phyloP scores from a whole-genome alignment of 805 yeast species.

The Sugiyamaella floridensis region DNA sequence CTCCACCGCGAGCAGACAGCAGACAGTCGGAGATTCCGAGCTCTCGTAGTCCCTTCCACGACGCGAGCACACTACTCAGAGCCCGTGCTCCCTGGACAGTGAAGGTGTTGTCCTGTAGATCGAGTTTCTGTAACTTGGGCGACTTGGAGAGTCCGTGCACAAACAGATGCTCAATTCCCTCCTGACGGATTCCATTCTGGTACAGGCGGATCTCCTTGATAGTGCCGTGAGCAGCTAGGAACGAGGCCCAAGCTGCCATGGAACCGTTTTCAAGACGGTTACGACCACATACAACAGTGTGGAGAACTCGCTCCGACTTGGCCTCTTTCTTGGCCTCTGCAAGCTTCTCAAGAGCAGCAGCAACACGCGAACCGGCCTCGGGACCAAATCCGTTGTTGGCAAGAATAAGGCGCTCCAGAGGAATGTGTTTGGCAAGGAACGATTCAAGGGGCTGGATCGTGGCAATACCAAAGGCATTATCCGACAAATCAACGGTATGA shows the following conservation, averaged over 20 bases:
- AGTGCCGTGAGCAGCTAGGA: constrained; percentile 70
- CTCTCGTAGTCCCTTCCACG: constrained; percentile 67
- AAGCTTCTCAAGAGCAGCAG: constrained; percentile 70
- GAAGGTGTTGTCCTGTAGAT: constrained; percentile 92
- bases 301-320: constrained; percentile 45
- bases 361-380: constrained; percentile 91
- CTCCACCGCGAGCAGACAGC: constrained; percentile 72
- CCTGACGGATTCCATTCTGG: constrained; percentile 96
- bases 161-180: constrained; percentile 73
- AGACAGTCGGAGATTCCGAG: constrained; percentile 85
- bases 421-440: constrained; percentile 65
- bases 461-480: constrained; percentile 95
- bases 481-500: constrained; percentile 74
- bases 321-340: constrained; percentile 52
- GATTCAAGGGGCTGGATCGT: constrained; percentile 84
- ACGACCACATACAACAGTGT: constrained; percentile 93
- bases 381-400: constrained; percentile 99
- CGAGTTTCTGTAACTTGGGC: constrained; percentile 57
- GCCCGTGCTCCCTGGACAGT: constrained; percentile 61
- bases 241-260: constrained; percentile 73
- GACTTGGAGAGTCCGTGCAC: constrained; percentile 62
- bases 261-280: constrained; percentile 96
- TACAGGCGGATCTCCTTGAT: constrained; percentile 71
- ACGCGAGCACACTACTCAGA: constrained; percentile 51
- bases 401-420: constrained; percentile 77